Percentiles rank a stretch among this genome's conserved stretches.
Evolutionary conservation across 1,284 basidiomycete species (phyloP).

Genomic region (Hymenochaete sp.): DNA sequence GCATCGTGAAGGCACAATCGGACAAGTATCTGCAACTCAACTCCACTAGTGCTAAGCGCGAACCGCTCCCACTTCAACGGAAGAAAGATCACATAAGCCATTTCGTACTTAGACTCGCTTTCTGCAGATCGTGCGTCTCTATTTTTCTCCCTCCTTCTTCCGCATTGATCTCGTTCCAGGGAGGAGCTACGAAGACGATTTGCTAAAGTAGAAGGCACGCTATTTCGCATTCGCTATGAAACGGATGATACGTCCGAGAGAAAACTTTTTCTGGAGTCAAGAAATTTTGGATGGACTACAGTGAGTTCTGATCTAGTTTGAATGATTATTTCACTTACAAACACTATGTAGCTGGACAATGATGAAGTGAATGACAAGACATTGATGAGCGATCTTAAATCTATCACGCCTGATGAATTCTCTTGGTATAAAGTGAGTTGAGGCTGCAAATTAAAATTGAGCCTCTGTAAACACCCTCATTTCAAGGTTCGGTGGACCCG

Average conservation of each 20-base stretch:
- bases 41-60: not conserved
- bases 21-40: conserved; percentile 69
- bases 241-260: conserved; percentile 56
- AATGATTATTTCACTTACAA: conserved; percentile 1
- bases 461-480: too few relatives aligned
- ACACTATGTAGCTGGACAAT: not conserved
- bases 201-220: conserved; percentile 77
- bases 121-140: conserved; percentile 82
- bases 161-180: conserved; percentile 34
- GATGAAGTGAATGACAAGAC: conserved; percentile 9
- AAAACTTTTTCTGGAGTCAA: conserved; percentile 63
- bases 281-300: conserved; percentile 71
- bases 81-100: conserved; percentile 87
- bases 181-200: conserved; percentile 90
- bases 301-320: conserved; percentile 33
- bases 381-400: conserved; percentile 10
- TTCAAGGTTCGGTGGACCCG: conserved; percentile 72
- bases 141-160: conserved; percentile 4
- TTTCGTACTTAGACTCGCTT: conserved; percentile 91
- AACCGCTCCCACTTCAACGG: conserved; percentile 41
- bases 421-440: conserved; percentile 14
- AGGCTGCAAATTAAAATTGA: too few relatives aligned
- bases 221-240: conserved; percentile 85
- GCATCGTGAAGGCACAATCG: conserved; percentile 51
- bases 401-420: conserved; percentile 7